Conservation (phyloP, 2,329 filamentous ascomycete genomes). For the Fusarium sp. region DNA sequence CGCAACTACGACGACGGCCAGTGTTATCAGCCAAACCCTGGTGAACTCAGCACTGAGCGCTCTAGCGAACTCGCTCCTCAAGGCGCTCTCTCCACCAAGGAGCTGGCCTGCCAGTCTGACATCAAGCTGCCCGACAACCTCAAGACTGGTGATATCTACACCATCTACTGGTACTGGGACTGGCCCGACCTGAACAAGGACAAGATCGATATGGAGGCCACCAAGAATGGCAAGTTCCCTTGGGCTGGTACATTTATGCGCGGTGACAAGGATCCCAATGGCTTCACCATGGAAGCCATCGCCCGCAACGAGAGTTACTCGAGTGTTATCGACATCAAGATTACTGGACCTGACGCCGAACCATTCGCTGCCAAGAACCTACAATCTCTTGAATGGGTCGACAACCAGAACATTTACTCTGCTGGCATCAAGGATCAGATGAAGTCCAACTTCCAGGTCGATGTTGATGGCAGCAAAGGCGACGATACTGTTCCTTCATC, state of each 20-base stretch:
- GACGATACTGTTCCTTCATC: slow-evolving; percentile 32
- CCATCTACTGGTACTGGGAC: slow-evolving; percentile 97
- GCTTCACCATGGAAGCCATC: slow-evolving; percentile 49
- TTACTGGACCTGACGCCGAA: slow-evolving; percentile 41
- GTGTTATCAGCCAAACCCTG: slow-evolving; percentile 82
- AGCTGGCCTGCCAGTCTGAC: slow-evolving; percentile 84
- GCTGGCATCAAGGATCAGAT: slow-evolving; percentile 59
- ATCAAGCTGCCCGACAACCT: slow-evolving; percentile 76
- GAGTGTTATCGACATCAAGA: slow-evolving; percentile 53
- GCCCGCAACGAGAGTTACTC: slow-evolving; percentile 53
- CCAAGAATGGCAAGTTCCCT: slow-evolving; percentile 53
- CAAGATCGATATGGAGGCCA: slow-evolving; percentile 52
- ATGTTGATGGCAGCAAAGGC: slow-evolving; percentile 44
- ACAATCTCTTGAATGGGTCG: slow-evolving; percentile 44
- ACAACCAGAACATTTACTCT: slow-evolving; percentile 52
- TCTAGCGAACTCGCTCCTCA: slow-evolving; percentile 63
- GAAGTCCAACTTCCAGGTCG: slow-evolving; percentile 55
- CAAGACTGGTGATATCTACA: slow-evolving; percentile 72
- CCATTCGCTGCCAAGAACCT: slow-evolving; percentile 37
- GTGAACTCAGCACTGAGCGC: slow-evolving; percentile 66
- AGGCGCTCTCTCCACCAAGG: slow-evolving; percentile 62
- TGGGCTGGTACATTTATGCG: slow-evolving; percentile 54
- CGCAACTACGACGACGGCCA: slow-evolving; percentile 90
- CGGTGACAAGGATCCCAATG: slow-evolving; percentile 49
- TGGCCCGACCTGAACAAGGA: slow-evolving; percentile 73